Base-by-base conservation (phyloP, 805 yeast genomes). In the Peterozyma toletana region DNA sequence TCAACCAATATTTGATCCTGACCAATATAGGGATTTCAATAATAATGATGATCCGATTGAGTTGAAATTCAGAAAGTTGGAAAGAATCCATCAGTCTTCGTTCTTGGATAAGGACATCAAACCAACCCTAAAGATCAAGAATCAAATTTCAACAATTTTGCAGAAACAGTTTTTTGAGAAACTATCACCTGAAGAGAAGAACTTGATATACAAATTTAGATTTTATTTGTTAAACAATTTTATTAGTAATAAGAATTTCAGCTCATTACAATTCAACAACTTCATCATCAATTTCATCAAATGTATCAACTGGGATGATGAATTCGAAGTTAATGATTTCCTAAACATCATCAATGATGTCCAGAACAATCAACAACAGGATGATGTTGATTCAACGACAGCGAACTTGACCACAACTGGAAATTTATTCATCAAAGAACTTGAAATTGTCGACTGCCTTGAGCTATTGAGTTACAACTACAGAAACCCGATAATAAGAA, bases 231-330 rank as follows among this genome's bases (percentile, higher is more conserved):
- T 85, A n/a, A 74, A 80, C 42, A 80, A 80, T 52, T 50, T 63
- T 30, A 55, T 64, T 7, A 40, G 59, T 27, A 60, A 59, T 43
- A 58, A 58, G 15, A 64, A 60, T 45, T 42, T 16, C 34, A 39
- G 42, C 16, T 55, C 54, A 14, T 48, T 59, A 5, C 64, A 64
- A 29, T 60, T 63, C 41, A 67, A 63, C 37, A 64, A 64, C 39
- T 62, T 63, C 35, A 51, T 62, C 14, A 60, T 64, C 16, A 91
- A 91, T 60, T 82, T 93, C 48, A 72, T 91, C 50, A 88, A 89
- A 59, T 81, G 95, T 37, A 85, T 90, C 14, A 83, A 90, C 52
- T 86, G 97, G 86, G 86, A 78, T 33, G 95, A 89, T 59, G 85
- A 84, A 48, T 66, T 71, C 43, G 99, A 91, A 64, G 78, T 84